Evolutionary conservation across 2,329 filamentous ascomycete species (phyloP).

Genomic region (Pseudogymnoascus sp.): DNA sequence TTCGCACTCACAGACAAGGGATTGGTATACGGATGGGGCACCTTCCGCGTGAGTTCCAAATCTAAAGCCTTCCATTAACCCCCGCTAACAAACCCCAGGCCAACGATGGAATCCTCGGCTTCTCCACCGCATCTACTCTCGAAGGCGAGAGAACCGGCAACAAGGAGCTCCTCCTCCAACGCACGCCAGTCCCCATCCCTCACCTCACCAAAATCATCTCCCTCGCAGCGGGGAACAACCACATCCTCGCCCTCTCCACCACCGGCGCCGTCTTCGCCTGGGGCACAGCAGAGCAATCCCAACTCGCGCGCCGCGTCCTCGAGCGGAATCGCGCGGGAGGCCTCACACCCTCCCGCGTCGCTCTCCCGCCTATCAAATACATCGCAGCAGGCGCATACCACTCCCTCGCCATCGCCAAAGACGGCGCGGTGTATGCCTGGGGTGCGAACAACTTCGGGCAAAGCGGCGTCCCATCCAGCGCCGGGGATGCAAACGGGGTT

Average conservation of each 20-base stretch:
- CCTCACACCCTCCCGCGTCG: constrained; percentile 27
- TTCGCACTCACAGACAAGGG: constrained; percentile 71
- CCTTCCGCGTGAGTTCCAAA: constrained; percentile 55
- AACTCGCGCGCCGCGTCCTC: constrained; percentile 46
- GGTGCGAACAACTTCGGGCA: constrained; percentile 83
- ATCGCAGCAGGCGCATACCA: constrained; percentile 65
- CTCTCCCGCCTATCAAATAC: constrained; percentile 21
- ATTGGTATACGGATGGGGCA: constrained; percentile 77
- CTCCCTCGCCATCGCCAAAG: constrained; percentile 64
- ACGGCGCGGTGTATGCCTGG: constrained; percentile 69
- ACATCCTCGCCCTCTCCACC: constrained; percentile 49
- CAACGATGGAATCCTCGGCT: background rate
- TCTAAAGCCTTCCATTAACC: too few species aligned
- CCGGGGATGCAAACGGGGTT: constrained; percentile 60
- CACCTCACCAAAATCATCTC: constrained; percentile 47
- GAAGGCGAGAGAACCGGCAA: background rate
- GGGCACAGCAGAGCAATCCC: constrained; percentile 60
- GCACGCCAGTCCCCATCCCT: constrained; percentile 42
- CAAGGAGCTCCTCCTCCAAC: constrained; percentile 20
- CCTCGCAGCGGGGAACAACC: constrained; percentile 49
- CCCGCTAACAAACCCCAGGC: background rate
- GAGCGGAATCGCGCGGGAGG: constrained; percentile 17
- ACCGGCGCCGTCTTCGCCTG: constrained; percentile 53
- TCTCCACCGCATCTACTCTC: background rate
- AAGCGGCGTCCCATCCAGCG: constrained; percentile 57